Evolutionary conservation across 192 early-diverging fungal genomes (phyloP), one percentile per base, ranked within the genome.

Genomic region (Coemansia sp.): DNA sequence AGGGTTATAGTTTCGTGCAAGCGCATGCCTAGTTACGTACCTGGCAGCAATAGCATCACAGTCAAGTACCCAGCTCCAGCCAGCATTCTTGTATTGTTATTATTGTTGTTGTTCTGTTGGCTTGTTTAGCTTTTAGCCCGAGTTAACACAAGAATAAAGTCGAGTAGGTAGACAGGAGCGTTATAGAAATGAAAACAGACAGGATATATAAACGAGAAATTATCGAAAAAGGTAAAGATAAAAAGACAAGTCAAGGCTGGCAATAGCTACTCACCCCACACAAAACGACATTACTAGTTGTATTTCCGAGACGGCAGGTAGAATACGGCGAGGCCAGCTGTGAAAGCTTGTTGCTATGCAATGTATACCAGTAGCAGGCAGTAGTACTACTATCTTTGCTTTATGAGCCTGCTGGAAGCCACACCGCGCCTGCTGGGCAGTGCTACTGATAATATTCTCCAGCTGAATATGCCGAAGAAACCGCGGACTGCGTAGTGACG

Each of bases 31-130:
- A 49, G 22, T 14, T 49, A 56, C 67, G 49, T 82, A 82, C 79
- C 79, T 60, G 73, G 79, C 15, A 76, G 35, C 22, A 82, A 60
- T 46, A 71, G 67, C 57, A 82, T 82, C 17, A 82, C 79, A 19
- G 79, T 76, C 46, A 82, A 46, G 37, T 70, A 82, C 2, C 79
- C 79, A 12, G 79, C 79, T 2, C 79, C 79, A 11, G 79, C 73
- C 42, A 82, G 61, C 79, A 82, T 82, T 35, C 43, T 36, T 58
- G n/a, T 59, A 22, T 37, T 25, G 31, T 38, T n/a, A 61, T n/a
- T 62, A 19, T 53, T 45, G 20, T 49, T 29, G 22, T 25, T 54
- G 27, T 37, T 71, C 46, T 27, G 11, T 17, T 24, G 38, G 15
- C 31, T 24, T 37, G n/a, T 49, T 53, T 40, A n/a, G 53, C 32